Evolutionary conservation across 805 yeast species (phyloP), one percentile per base, ranked within the genome.

Genomic region (Metschnikowia cubensis): DNA sequence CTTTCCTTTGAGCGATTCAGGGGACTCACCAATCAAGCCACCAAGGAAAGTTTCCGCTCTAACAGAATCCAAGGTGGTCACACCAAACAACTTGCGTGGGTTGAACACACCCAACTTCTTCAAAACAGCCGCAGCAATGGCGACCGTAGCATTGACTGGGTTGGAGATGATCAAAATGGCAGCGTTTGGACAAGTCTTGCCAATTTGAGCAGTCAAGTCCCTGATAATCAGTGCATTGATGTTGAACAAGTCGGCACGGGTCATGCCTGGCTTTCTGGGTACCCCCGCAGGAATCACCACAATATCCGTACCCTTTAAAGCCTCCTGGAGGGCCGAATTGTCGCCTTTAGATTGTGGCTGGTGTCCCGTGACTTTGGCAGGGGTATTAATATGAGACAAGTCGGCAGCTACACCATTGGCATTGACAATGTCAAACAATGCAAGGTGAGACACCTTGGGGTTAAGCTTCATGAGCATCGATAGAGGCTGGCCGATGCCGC

Each of bases 251-350:
- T 74, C 78, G 32, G 75, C 77, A 54, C 78, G 63, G 37, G 78
- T 72, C 78, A 74, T 74, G 21, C 78, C 78, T 6, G 78, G 78
- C 56, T 74, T 74, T 59, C 78, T 69, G 21, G 78, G 78, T 11
- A 73, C 76, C 29, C 78, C 78, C 20, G 78, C 78, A 11, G 78
- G 78, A 45, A 74, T 74, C 15, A 74, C 61, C 39, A 74, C 78
- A 52, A 74, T 59, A 41, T 72, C 68, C 8, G 75, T 59, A 7
- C 67, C 72, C 47, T 54, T 65, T 59, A 74, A 65, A 7, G 78
- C 76, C 2, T 57, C 66, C 8, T 57, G 56, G 18, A 74, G 61
- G 13, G 77, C 73, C 14, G 64, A 52, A 21, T 62, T 65, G 55
- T 73, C 78, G 13, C 66, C 66, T 49, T 73, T 73, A 45, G 62